Percentiles rank a stretch among this genome's conserved stretches.
These are phyloP conservation scores for Aspergillus heteromorphus DNA, from an alignment of 495 filamentous ascomycete genomes.

Conservation along the genomic window DNA sequence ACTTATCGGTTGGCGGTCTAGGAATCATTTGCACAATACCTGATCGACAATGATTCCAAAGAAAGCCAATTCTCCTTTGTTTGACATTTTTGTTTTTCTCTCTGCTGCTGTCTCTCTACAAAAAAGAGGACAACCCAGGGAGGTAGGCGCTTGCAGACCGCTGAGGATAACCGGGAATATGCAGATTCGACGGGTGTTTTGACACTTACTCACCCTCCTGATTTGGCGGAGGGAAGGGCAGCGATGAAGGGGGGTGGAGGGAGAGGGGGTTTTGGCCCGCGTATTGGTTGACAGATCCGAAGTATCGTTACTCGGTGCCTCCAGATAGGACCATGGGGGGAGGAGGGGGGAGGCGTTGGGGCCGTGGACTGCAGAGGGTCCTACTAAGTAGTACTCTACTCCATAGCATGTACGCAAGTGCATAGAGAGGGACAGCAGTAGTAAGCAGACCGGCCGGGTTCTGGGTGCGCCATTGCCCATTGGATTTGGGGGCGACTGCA, in stretches of 20 bases:
- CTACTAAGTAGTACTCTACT: too few species aligned
- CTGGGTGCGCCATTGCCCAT: slow-evolving; percentile 14
- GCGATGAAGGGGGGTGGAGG: slow-evolving; percentile 6
- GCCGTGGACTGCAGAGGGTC: slow-evolving; percentile 15
- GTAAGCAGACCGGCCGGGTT: slow-evolving; percentile 1
- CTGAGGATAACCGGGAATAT: slow-evolving; percentile 19
- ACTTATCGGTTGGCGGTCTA: not conserved
- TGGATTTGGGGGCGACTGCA: slow-evolving; percentile 10
- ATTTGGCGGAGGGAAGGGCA: slow-evolving; percentile 4
- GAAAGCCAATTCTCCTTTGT: not conserved
- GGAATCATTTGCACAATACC: not conserved
- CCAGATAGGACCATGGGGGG: slow-evolving; percentile 2
- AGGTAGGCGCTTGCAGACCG: slow-evolving; percentile 11
- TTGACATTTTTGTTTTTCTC: not conserved
- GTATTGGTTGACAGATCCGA: slow-evolving; percentile 9
- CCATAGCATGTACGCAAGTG: slow-evolving; percentile 18
- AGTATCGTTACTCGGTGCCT: slow-evolving; percentile 2
- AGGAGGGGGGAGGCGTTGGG: slow-evolving; percentile 2
- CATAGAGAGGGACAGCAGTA: slow-evolving; percentile 7
- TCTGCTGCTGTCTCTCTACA: not conserved
- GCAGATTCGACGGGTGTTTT: slow-evolving; percentile 18
- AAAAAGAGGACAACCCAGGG: slow-evolving; percentile 13
- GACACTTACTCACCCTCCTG: slow-evolving; percentile 3
- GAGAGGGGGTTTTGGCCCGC: slow-evolving; percentile 1
- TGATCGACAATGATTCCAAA: not conserved